Percentiles rank a stretch among this genome's conserved stretches.
Evolutionary conservation across 768 basidiomycete genomes (phyloP).

Genomic region (Kwoniella newhampshirensis): DNA sequence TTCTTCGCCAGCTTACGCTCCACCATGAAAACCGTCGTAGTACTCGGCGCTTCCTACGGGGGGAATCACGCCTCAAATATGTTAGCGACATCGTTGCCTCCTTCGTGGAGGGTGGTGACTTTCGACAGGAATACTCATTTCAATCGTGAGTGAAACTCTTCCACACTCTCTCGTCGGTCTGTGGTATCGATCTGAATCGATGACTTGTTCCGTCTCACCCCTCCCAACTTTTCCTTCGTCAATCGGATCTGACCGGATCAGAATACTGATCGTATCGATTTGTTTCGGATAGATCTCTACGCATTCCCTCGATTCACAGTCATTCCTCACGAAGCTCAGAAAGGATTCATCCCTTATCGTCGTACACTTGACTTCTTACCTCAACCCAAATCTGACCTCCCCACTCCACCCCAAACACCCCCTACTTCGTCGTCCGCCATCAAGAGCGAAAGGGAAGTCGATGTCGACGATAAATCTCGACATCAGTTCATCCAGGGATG

Average conservation of each 20-base stretch:
- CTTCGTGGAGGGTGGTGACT: constrained; percentile 45
- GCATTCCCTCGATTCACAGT: constrained; percentile 52
- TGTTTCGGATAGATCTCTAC: constrained; percentile 45
- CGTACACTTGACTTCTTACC: constrained; percentile 22
- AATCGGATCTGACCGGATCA: neutral
- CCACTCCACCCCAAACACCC: constrained; percentile 21
- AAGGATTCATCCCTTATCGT: constrained; percentile 50
- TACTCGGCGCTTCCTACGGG: constrained; percentile 48
- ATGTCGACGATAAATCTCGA: constrained; percentile 14
- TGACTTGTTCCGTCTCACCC: too few species aligned
- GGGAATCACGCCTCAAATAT: constrained; percentile 34
- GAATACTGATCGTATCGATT: neutral
- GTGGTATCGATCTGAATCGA: neutral
- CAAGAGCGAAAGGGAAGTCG: neutral
- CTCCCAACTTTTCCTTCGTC: neutral
- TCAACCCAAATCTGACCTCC: constrained; percentile 3
- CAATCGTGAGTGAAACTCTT: constrained; percentile 43
- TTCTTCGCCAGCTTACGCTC: too few species aligned
- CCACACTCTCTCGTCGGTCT: neutral
- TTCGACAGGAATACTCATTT: constrained; percentile 50
- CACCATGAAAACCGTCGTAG: constrained; percentile 34
- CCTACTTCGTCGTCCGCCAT: constrained; percentile 3
- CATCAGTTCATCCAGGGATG: constrained; percentile 31
- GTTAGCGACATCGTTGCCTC: constrained; percentile 33
- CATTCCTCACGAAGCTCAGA: constrained; percentile 41